phyloP scores from a whole-genome alignment of 768 basidiomycete genomes.

The Russula virescens region DNA sequence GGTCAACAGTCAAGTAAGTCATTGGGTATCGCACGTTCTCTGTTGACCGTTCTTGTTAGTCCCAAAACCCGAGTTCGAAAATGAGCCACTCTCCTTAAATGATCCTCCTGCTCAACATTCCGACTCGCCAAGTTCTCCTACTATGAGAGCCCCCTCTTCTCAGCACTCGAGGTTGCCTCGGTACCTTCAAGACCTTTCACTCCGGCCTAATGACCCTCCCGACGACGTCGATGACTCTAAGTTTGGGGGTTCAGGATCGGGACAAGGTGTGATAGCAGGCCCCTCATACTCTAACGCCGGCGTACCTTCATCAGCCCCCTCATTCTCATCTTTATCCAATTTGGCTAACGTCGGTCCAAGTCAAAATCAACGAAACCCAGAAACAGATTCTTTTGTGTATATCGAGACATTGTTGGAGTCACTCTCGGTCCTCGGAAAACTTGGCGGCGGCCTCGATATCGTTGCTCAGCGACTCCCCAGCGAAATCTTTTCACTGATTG shows the following conservation, averaged over 20 bases:
- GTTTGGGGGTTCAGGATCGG: conserved; percentile 26
- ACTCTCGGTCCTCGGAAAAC: conserved; percentile 83
- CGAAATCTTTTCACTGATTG: conserved; percentile 82
- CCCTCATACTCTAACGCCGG: conserved; percentile 19
- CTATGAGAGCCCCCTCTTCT: conserved; percentile 37
- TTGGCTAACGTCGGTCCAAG: conserved; percentile 11
- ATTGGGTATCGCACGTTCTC: background rate
- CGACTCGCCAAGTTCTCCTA: conserved; percentile 33
- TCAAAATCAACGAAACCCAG: conserved; percentile 54
- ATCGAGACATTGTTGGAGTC: conserved; percentile 91
- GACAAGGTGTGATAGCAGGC: conserved; percentile 22
- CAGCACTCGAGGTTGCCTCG: conserved; percentile 49
- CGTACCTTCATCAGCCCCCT: conserved; percentile 25
- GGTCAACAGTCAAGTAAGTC: conserved; percentile 72
- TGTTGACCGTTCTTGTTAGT: conserved; percentile 39
- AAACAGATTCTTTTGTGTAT: conserved; percentile 88
- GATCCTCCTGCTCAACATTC: conserved; percentile 24
- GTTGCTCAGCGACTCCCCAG: conserved; percentile 75
- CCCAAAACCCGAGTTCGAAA: conserved; percentile 59
- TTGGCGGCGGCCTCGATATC: conserved; percentile 78
- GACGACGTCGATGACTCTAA: conserved; percentile 50
- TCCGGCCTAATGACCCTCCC: conserved; percentile 75
- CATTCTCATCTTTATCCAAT: conserved; percentile 23
- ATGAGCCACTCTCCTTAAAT: conserved; percentile 33
- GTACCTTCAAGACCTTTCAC: conserved; percentile 57